A percentile compares a stretch with the other conserved stretches of the same genome.
Evolutionary conservation across 371 early-diverging fungal species (phyloP).

Genomic region (Circinella minor): DNA sequence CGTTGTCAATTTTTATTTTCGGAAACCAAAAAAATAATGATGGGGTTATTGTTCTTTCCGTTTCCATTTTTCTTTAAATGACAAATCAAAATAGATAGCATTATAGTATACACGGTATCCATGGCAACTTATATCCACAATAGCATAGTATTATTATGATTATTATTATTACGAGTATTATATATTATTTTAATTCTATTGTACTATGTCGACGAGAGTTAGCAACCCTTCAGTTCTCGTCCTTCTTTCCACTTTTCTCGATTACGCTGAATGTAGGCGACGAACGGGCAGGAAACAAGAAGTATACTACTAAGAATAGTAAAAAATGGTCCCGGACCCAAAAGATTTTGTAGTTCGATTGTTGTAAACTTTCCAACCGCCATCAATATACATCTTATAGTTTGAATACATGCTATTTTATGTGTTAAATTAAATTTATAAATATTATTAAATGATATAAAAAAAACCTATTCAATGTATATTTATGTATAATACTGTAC

Average conservation of each 20-base stretch:
- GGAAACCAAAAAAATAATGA: background rate
- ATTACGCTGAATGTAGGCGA: background rate
- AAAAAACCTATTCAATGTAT: background rate
- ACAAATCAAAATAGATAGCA: background rate
- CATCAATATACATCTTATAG: constrained; percentile 35
- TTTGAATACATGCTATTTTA: constrained; percentile 39
- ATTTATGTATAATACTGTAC: background rate
- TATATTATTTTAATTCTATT: no score
- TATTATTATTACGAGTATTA: no score
- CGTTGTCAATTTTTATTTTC: background rate
- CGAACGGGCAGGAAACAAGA: constrained; percentile 1
- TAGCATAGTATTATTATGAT: no score
- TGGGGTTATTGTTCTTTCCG: background rate
- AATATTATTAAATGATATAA: constrained; percentile 19
- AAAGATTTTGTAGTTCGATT: constrained; percentile 26
- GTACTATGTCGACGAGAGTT: no score
- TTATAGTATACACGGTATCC: no score
- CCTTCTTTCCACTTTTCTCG: background rate
- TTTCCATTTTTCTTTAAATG: background rate
- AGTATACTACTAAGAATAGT: constrained; percentile 30
- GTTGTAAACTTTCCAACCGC: constrained; percentile 37
- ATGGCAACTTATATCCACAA: no score
- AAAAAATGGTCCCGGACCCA: constrained; percentile 36
- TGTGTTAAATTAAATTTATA: constrained; percentile 1
- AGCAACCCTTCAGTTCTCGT: background rate